Conservation (phyloP, 805 yeast genomes). For the Starmerella gropengiesseri region DNA sequence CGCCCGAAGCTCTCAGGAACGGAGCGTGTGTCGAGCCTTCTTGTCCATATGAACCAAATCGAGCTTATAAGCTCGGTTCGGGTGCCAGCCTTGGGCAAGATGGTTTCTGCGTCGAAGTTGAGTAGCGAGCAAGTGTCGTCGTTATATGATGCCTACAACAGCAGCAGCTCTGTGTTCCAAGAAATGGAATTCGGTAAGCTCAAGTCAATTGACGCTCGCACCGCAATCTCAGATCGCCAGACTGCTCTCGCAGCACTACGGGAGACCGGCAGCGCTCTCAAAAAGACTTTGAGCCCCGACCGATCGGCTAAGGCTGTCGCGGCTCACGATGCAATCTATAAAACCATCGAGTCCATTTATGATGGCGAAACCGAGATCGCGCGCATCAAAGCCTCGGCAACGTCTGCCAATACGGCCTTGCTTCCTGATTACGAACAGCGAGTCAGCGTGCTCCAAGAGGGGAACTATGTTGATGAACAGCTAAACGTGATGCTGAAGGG, state of each 20-base stretch:
- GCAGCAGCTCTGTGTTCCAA: not conserved
- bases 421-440: slow-evolving; percentile 92
- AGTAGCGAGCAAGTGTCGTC: not conserved
- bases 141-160: not conserved
- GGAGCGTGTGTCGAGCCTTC: not conserved
- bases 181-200: slow-evolving; percentile 4
- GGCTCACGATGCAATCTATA: not conserved
- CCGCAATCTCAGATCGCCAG: not conserved
- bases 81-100: not conserved
- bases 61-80: slow-evolving; percentile 1
- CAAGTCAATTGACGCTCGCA: slow-evolving; percentile 3
- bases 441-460: slow-evolving; percentile 58
- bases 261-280: not conserved
- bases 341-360: not conserved
- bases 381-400: slow-evolving; percentile 38
- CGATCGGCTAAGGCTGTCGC: too few species aligned
- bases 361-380: slow-evolving; percentile 7
- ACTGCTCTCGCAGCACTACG: not conserved
- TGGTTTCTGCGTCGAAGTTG: not conserved
- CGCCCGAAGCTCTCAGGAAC: too few species aligned
- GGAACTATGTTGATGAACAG: slow-evolving; percentile 68
- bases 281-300: not conserved
- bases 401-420: slow-evolving; percentile 80
- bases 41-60: not conserved
- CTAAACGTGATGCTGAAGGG: slow-evolving; percentile 56